Base-by-base conservation (phyloP, 139 green algal genomes). In the Chlorella sp. region DNA sequence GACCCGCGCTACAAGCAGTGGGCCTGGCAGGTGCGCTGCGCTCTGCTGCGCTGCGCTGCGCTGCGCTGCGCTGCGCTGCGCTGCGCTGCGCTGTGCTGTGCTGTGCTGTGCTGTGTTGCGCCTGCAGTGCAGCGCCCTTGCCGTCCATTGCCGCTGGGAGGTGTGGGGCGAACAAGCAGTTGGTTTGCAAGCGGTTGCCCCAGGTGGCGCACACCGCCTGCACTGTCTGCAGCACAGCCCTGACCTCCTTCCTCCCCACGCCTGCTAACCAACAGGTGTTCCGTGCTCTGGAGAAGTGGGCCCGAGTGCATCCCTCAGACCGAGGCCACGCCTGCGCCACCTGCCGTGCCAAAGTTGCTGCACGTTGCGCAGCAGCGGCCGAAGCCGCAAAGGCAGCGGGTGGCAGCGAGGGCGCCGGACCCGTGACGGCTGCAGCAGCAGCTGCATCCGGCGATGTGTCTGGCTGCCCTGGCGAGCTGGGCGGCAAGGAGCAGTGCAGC, bases 1-100 rank as follows among this genome's bases (percentile, higher is more conserved):
- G 60, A 83, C 28, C 78, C 78, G 41, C 78, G n/a, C 39, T 83
- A 83, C 63, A 63, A 51, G 63, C 28, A 69, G 63, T 69, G 63
- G 26, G 63, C 63, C 7, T 36, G 63, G 63, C 63, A 69, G 63
- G 63, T 69, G 28, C n/a, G 26, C 63, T 38, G 11, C 13, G 2
- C 21, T 9, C 51, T 60, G 9, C 3, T 60, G 51, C 13, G 51
- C 21, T 20, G 51, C 2, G 51, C 44, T 51, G 51, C 51, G 12
- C 51, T 60, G 51, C 11, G 15, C 51, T 55, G n/a, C n/a, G 44
- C 7, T 55, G 44, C 44, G 44, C 11, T 60, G 12, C 21, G 51
- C 15, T 60, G 51, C 44, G 7, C 51, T 60, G 51, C 11, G 3
- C 11, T 60, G 44, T 51, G 44, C 44, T 60, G 12, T 60, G 51